Percentiles rank a stretch among this genome's conserved stretches.
phyloP scores from a whole-genome alignment of 1,139 yeast genomes.

The Diutina scorzettiae region DNA sequence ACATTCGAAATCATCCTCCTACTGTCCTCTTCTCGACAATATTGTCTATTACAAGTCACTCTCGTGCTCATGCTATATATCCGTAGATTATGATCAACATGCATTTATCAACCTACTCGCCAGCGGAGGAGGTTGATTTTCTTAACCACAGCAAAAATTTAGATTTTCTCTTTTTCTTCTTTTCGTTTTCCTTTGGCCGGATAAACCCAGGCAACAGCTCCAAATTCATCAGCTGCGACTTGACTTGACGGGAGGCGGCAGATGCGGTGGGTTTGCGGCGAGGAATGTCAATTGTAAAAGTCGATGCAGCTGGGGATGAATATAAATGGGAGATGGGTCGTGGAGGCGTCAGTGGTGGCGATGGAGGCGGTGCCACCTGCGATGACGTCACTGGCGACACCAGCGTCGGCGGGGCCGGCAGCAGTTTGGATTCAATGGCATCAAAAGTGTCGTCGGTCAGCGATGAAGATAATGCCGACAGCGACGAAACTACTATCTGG shows the following conservation, averaged over 20 bases:
- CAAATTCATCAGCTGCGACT: conserved; percentile 4
- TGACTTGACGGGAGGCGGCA: neutral
- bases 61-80: no score
- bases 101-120: no score
- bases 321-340: neutral
- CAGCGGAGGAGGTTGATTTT: no score
- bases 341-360: conserved; percentile 1
- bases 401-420: neutral
- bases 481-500: neutral
- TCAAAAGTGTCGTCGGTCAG: conserved; percentile 4
- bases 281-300: conserved; percentile 3
- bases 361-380: neutral
- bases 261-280: neutral
- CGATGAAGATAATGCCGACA: neutral
- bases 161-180: conserved; percentile 4
- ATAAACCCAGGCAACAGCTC: neutral
- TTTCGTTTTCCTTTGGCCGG: neutral
- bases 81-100: no score
- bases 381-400: neutral
- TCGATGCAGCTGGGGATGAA: conserved; percentile 1
- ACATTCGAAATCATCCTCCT: no score
- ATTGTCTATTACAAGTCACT: no score
- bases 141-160: conserved; percentile 2
- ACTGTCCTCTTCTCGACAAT: no score
- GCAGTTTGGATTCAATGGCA: neutral